Conservation (phyloP, 176 grass and related monocot genomes). For the Hordeum marinum region DNA sequence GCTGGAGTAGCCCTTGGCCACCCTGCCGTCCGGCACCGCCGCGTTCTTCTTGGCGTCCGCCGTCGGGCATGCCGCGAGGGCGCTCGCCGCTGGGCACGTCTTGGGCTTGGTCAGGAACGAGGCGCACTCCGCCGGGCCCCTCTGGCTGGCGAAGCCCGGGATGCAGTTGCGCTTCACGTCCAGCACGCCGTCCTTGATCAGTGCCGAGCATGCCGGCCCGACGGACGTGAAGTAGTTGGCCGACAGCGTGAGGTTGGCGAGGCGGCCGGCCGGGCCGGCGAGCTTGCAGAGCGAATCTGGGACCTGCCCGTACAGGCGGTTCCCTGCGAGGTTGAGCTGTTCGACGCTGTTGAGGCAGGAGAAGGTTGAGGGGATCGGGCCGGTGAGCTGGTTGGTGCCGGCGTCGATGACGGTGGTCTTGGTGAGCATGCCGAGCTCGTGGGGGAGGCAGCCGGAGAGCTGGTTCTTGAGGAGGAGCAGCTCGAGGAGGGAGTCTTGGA, state of each 20-base stretch:
- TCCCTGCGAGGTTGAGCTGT: constrained; percentile 50
- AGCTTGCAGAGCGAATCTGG: constrained; percentile 63
- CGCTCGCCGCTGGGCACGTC: constrained; percentile 40
- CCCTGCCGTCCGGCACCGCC: background rate
- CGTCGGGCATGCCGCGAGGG: constrained; percentile 8
- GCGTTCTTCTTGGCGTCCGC: background rate
- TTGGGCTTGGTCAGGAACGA: constrained; percentile 45
- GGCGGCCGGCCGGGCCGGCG: constrained; percentile 9
- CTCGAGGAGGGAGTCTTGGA: constrained; percentile 35
- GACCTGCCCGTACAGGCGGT: constrained; percentile 47
- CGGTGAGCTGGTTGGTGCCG: constrained; percentile 60
- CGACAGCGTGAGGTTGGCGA: constrained; percentile 63
- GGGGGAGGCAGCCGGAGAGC: constrained; percentile 67
- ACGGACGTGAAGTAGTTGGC: constrained; percentile 75
- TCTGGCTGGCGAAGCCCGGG: constrained; percentile 42
- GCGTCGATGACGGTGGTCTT: constrained; percentile 64
- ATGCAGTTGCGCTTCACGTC: constrained; percentile 74
- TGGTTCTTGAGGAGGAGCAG: constrained; percentile 62
- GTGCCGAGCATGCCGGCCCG: constrained; percentile 28
- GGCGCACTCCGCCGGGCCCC: constrained; percentile 48
- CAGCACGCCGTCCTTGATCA: constrained; percentile 36
- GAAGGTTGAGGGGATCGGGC: constrained; percentile 58
- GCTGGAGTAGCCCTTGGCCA: constrained; percentile 14
- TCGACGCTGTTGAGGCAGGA: constrained; percentile 60
- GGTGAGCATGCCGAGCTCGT: constrained; percentile 48